A percentile compares a stretch with the other conserved stretches of the same genome.
These are phyloP conservation scores for Mrakia frigida DNA, from an alignment of 768 basidiomycete species.

Conservation along the genomic window DNA sequence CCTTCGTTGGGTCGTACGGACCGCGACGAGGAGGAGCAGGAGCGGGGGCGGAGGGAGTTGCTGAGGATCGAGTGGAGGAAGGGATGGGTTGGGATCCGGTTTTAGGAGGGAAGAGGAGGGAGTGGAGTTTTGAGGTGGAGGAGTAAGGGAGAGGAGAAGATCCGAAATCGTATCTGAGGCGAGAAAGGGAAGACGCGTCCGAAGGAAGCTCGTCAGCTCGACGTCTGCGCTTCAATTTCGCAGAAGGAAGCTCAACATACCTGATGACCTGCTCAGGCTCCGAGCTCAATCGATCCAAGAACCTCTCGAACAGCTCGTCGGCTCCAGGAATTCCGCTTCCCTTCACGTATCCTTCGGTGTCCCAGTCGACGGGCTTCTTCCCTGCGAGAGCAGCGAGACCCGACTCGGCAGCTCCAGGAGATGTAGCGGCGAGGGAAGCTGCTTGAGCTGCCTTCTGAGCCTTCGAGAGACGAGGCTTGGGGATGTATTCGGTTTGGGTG, in stretches of 20 bases:
- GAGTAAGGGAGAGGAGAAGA: slow-evolving; percentile 80
- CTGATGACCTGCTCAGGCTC: slow-evolving; percentile 81
- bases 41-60: slow-evolving; percentile 40
- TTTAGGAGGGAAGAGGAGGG: slow-evolving; percentile 64
- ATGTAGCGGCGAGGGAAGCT: slow-evolving; percentile 10
- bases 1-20: slow-evolving; percentile 52
- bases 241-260: slow-evolving; percentile 48
- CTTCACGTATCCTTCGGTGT: slow-evolving; percentile 63
- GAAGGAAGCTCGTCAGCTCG: not conserved
- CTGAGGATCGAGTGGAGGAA: slow-evolving; percentile 55
- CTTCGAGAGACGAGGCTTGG: slow-evolving; percentile 18
- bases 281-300: slow-evolving; percentile 63
- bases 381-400: not conserved
- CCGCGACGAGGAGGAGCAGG: slow-evolving; percentile 37
- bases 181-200: not conserved
- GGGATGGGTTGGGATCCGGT: slow-evolving; percentile 48
- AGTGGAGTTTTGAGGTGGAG: slow-evolving; percentile 62
- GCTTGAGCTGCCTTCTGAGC: slow-evolving; percentile 24
- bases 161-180: slow-evolving; percentile 69
- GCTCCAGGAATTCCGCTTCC: slow-evolving; percentile 59
- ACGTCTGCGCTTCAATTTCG: not conserved
- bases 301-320: slow-evolving; percentile 81
- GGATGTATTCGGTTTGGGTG: slow-evolving; percentile 36
- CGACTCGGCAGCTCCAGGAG: not conserved
- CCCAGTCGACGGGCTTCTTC: slow-evolving; percentile 23